A percentile compares a stretch with the other conserved stretches of the same genome.
Conservation (phyloP, 2,329 filamentous ascomycete species). For the Hypoxylon sp. region DNA sequence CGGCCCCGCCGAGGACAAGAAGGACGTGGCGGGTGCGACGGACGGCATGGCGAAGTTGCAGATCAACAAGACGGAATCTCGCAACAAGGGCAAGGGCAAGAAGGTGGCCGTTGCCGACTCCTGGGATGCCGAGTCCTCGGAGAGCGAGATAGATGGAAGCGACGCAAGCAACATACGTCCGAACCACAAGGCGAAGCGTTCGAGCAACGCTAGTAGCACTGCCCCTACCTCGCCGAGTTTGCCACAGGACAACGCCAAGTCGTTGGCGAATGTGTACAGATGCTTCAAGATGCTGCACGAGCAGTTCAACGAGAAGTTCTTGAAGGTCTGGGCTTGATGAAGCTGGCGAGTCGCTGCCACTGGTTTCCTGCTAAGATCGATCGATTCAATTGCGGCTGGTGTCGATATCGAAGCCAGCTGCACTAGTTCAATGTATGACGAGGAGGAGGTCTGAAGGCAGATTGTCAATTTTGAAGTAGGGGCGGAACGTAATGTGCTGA, state of each 20-base stretch:
- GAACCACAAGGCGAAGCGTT: background rate
- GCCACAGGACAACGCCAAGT: slow-evolving; percentile 58
- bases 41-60: slow-evolving; percentile 53
- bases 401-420: too few relatives aligned
- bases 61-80: background rate
- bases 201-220: background rate
- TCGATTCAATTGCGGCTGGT: background rate
- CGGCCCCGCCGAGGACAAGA: slow-evolving; percentile 36
- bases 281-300: slow-evolving; percentile 71
- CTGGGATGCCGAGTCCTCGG: slow-evolving; percentile 61
- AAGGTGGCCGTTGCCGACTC: slow-evolving; percentile 65
- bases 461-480: background rate
- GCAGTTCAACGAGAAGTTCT: slow-evolving; percentile 76
- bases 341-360: background rate
- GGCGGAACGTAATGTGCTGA: background rate
- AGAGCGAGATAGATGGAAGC: slow-evolving; percentile 55
- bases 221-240: slow-evolving; percentile 20
- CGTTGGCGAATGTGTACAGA: slow-evolving; percentile 69
- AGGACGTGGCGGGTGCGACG: slow-evolving; percentile 58
- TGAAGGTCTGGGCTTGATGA: slow-evolving; percentile 69
- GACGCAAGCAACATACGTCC: slow-evolving; percentile 34
- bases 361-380: background rate
- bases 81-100: slow-evolving; percentile 55
- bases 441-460: background rate
- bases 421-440: too few relatives aligned